Evolutionary conservation across 768 basidiomycete genomes (phyloP).

Genomic region (Coprinopsis strossmayeri): DNA sequence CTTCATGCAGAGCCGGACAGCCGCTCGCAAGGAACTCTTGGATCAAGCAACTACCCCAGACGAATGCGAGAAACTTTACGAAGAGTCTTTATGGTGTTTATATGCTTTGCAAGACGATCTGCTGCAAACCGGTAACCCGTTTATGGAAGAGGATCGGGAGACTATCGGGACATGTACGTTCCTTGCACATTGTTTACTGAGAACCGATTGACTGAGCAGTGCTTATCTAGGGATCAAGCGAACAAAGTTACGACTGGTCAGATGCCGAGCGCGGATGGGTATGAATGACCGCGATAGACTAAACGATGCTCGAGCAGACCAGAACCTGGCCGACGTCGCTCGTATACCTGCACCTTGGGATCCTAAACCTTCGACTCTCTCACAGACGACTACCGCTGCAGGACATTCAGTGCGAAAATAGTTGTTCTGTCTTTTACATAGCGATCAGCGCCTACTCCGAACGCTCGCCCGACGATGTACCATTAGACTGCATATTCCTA

Average conservation of each 20-base stretch:
- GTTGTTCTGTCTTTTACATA: no score
- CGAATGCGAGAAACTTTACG: constrained; percentile 91
- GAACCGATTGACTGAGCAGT: constrained; percentile 6
- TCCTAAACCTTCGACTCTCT: constrained; percentile 30
- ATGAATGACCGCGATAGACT: constrained; percentile 72
- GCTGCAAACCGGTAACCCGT: constrained; percentile 74
- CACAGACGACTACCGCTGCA: constrained; percentile 3
- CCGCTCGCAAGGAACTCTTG: constrained; percentile 84
- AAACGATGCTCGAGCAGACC: constrained; percentile 70
- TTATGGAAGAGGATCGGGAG: constrained; percentile 74
- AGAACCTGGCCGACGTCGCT: constrained; percentile 71
- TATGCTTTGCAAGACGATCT: constrained; percentile 90
- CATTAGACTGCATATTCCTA: no score
- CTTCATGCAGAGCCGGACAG: constrained; percentile 71
- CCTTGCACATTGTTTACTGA: background rate
- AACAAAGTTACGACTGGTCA: constrained; percentile 75
- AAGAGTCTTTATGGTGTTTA: constrained; percentile 91
- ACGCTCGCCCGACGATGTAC: no score
- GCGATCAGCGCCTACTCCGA: constrained; percentile 8
- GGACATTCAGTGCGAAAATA: no score
- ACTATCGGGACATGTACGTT: constrained; percentile 71
- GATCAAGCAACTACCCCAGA: constrained; percentile 70
- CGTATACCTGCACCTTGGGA: constrained; percentile 72
- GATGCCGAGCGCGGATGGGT: constrained; percentile 69
- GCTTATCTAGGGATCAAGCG: constrained; percentile 66